phyloP scores from a whole-genome alignment of 345 rosid genomes.

The Pugionium dolabratum region DNA sequence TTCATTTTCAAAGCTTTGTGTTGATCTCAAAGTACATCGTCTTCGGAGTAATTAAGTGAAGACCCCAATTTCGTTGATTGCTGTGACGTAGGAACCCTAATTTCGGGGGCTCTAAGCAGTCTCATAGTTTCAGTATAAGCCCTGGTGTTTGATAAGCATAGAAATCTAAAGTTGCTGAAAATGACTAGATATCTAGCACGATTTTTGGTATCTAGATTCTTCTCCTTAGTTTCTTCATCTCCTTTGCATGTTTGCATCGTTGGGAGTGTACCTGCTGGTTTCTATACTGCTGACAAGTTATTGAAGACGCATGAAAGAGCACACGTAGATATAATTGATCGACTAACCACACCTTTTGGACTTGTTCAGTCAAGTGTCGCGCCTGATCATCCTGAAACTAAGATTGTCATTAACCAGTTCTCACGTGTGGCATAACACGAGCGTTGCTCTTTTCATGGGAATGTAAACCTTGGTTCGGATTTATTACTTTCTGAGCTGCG shows the following conservation, averaged over 20 bases:
- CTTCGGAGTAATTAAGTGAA: no score
- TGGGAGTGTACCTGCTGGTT: slow-evolving; percentile 93
- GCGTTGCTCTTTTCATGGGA: slow-evolving; percentile 76
- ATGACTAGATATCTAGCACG: slow-evolving; percentile 46
- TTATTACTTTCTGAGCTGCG: slow-evolving; percentile 75
- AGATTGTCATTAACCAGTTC: slow-evolving; percentile 87
- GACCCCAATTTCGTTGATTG: no score
- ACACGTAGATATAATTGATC: slow-evolving; percentile 74
- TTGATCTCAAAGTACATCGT: no score
- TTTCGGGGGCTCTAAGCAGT: no score
- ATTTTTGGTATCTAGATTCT: slow-evolving; percentile 45
- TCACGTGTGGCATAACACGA: slow-evolving; percentile 68
- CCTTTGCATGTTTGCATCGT: slow-evolving; percentile 79
- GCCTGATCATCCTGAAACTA: slow-evolving; percentile 95
- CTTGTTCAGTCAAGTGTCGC: slow-evolving; percentile 96
- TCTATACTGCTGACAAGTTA: slow-evolving; percentile 88
- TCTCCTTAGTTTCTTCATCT: slow-evolving; percentile 46
- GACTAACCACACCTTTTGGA: slow-evolving; percentile 88
- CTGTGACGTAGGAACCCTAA: no score
- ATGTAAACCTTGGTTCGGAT: slow-evolving; percentile 71
- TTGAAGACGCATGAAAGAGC: slow-evolving; percentile 68
- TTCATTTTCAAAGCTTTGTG: no score
- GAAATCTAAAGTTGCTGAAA: neutral
- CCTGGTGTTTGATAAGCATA: neutral
- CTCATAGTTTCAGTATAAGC: neutral